Conservation (phyloP, 1,284 basidiomycete species). For the Ceratobasidium sp. region DNA sequence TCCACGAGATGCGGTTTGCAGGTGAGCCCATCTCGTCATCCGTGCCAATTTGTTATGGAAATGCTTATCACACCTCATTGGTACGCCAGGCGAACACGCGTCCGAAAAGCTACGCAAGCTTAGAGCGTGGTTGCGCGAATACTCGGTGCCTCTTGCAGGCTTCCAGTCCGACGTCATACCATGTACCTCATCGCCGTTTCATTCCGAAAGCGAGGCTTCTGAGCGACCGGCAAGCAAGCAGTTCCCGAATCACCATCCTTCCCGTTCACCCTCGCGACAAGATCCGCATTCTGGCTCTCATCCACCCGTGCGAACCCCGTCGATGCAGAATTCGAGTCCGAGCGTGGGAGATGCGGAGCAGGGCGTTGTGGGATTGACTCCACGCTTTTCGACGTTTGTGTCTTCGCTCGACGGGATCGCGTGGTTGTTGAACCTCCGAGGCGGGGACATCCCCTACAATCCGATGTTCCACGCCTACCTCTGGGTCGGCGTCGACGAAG, state of each 20-base stretch:
- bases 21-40: slow-evolving; percentile 59
- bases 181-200: neutral
- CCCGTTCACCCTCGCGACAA: slow-evolving; percentile 12
- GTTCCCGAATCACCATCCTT: neutral
- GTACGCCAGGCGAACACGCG: slow-evolving; percentile 43
- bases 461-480: slow-evolving; percentile 89
- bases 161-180: slow-evolving; percentile 16
- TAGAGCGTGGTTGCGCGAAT: slow-evolving; percentile 25
- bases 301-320: neutral
- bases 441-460: slow-evolving; percentile 86
- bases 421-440: slow-evolving; percentile 85
- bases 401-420: slow-evolving; percentile 58
- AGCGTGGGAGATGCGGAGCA: neutral
- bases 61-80: slow-evolving; percentile 46
- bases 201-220: neutral
- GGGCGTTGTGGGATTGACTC: slow-evolving; percentile 4
- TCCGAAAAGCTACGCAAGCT: slow-evolving; percentile 52
- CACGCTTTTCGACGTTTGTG: slow-evolving; percentile 35
- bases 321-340: slow-evolving; percentile 7
- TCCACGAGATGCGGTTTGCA: slow-evolving; percentile 79
- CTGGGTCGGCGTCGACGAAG: slow-evolving; percentile 70
- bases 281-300: neutral
- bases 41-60: too few relatives aligned
- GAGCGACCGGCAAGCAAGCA: slow-evolving; percentile 21
- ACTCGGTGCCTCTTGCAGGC: slow-evolving; percentile 23